Base-by-base conservation (phyloP, 768 basidiomycete genomes). In the Boletus subcaerulescens region DNA sequence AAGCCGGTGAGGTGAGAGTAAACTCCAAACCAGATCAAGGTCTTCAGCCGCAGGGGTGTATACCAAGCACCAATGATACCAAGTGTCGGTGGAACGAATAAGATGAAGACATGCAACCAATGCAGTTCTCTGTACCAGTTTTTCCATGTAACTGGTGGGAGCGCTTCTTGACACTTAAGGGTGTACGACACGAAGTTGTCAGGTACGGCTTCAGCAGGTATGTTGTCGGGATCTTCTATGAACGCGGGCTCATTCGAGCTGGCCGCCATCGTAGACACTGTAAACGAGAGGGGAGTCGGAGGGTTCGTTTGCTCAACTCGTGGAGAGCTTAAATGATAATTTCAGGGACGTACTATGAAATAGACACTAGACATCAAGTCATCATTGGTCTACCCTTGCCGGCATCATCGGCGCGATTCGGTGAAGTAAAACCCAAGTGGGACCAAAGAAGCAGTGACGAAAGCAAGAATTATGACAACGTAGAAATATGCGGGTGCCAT, bases 1-100 rank as follows among this genome's bases (percentile, higher is more conserved):
- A 94, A 76, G 47, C 92, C 93, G 5, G 85, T 87, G 62, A 84
- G 72, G 66, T 77, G 84, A 71, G 85, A 86, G 73, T 86, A 56
- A 26, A 56, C 15, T 12, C n/a, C 38, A 40, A 42, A 41, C 56
- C 56, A 58, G 32, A 50, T 24, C 5, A 11, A 22, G 9, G 56
- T 58, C 17, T 40, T 38, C 7, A 5, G 5, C 17, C 3, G 48
- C 39, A 56, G 14, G 18, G 56, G 56, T n/a, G 56, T 58, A 31
- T 56, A 3, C 14, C 38, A 46, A 18, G 44, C 26, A 41, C 53
- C 53, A 5, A 56, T 20, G 38, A 50, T 0, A 18, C 48, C 53
- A 42, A 58, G 36, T 22, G 39, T 45, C 11, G 56, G 56, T n/a
- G 26, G 53, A 32, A 56, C 53, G 26, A 18, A 0, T 10, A 58